Evolutionary conservation across 2,329 filamentous ascomycete species (phyloP).

Genomic region (Beauveria australis): DNA sequence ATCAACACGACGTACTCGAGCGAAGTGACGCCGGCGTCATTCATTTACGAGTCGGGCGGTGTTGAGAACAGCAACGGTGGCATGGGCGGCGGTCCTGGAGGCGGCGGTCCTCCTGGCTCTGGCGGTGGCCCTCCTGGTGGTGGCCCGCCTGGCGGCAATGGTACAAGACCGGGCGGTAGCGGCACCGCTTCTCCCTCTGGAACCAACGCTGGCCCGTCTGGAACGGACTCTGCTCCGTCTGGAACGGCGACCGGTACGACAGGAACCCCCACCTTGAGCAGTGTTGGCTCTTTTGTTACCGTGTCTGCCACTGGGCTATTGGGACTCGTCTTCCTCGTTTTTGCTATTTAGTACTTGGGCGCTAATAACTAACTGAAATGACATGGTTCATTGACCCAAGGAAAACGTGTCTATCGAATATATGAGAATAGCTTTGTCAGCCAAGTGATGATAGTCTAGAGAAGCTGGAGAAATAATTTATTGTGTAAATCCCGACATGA

Average conservation of each 20-base stretch:
- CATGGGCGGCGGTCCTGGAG: constrained; percentile 11
- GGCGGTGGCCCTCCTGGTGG: not conserved
- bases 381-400: not conserved
- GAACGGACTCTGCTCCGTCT: not conserved
- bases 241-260: not conserved
- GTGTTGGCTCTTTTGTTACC: not conserved
- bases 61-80: constrained; percentile 20
- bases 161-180: not conserved
- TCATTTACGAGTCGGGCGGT: constrained; percentile 24
- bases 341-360: not conserved
- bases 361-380: not conserved
- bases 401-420: no score
- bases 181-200: not conserved
- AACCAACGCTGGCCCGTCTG: not conserved
- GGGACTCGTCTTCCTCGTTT: not conserved
- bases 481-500: not conserved
- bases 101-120: constrained; percentile 6
- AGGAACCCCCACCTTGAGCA: not conserved
- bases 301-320: not conserved
- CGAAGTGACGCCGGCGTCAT: constrained; percentile 23
- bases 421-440: no score
- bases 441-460: no score
- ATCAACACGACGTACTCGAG: constrained; percentile 29
- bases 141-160: not conserved
- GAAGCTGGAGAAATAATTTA: no score